These are phyloP conservation scores for Mycena polygramma DNA, from an alignment of 768 basidiomycete species.

Conservation along the genomic window DNA sequence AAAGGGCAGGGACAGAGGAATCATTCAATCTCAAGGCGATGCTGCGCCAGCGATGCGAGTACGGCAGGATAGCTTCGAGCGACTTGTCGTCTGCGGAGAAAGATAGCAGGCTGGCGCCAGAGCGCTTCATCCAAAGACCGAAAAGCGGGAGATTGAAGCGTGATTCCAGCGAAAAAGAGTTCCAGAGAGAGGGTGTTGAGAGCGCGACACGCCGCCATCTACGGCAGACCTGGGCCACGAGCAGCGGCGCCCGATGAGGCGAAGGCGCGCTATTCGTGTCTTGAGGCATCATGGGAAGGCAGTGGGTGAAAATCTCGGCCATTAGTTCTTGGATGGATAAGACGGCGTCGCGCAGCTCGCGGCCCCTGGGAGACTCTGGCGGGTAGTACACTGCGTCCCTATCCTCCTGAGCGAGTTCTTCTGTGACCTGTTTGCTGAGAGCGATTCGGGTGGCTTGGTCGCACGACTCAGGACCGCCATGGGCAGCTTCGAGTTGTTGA, in stretches of 20 bases:
- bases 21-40: not conserved
- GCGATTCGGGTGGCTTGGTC: not conserved
- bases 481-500: constrained; percentile 2
- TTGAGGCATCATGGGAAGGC: not conserved
- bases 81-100: not conserved
- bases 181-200: constrained; percentile 9
- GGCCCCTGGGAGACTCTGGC: constrained; percentile 8
- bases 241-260: not conserved
- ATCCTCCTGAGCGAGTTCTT: constrained; percentile 7
- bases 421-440: not conserved
- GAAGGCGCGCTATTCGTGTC: not conserved
- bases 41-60: not conserved
- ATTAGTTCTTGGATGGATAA: constrained; percentile 7
- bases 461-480: not conserved
- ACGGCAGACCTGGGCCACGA: not conserved
- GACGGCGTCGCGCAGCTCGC: constrained; percentile 12
- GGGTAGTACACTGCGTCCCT: constrained; percentile 16
- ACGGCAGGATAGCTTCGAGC: not conserved
- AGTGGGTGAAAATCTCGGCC: constrained; percentile 8
- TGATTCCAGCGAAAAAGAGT: not conserved
- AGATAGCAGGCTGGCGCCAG: constrained; percentile 1
- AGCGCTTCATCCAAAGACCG: constrained; percentile 13
- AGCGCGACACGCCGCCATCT: constrained; percentile 9
- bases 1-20: not conserved
- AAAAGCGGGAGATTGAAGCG: not conserved